These are phyloP conservation scores for Juncus effusus DNA, from an alignment of 176 grass and related monocot genomes.

Conservation along the genomic window DNA sequence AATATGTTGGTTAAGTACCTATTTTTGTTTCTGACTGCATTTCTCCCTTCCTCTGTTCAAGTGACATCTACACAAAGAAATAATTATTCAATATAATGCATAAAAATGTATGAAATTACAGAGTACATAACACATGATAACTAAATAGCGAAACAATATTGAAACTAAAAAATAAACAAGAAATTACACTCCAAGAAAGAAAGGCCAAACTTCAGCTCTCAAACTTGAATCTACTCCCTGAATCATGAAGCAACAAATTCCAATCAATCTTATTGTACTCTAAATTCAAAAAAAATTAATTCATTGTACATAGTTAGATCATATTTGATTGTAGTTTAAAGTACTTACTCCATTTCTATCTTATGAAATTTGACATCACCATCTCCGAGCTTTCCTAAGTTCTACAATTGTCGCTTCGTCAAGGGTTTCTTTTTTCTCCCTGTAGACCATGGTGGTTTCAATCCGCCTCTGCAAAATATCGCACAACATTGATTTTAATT, in stretches of 20 bases:
- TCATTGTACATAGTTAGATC: too few species aligned
- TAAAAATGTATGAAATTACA: not conserved
- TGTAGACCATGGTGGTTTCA: conserved; percentile 78
- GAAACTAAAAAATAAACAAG: conserved; percentile 8
- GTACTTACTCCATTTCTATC: conserved; percentile 66
- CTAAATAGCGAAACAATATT: not conserved
- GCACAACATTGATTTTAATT: too few species aligned
- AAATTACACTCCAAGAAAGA: conserved; percentile 87
- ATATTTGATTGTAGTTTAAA: too few species aligned
- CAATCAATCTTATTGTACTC: conserved; percentile 21
- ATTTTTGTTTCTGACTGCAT: conserved; percentile 43
- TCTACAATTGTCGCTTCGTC: conserved; percentile 46
- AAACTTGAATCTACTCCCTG: conserved; percentile 74
- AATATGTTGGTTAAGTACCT: conserved; percentile 53
- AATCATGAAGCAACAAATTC: conserved; percentile 22
- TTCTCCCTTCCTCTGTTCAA: conserved; percentile 69
- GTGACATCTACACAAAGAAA: conserved; percentile 48
- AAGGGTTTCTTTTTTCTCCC: conserved; percentile 49
- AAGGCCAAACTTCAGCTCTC: conserved; percentile 81
- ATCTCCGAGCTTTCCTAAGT: conserved; percentile 57
- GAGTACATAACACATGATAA: not conserved
- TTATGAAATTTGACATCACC: conserved; percentile 70
- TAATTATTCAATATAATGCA: not conserved
- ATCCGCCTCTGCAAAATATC: conserved; percentile 49
- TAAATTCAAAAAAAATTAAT: too few species aligned